A percentile compares a stretch with the other conserved stretches of the same genome.
phyloP scores from a whole-genome alignment of 2,329 filamentous ascomycete species.

The Colletotrichum simmondsii region DNA sequence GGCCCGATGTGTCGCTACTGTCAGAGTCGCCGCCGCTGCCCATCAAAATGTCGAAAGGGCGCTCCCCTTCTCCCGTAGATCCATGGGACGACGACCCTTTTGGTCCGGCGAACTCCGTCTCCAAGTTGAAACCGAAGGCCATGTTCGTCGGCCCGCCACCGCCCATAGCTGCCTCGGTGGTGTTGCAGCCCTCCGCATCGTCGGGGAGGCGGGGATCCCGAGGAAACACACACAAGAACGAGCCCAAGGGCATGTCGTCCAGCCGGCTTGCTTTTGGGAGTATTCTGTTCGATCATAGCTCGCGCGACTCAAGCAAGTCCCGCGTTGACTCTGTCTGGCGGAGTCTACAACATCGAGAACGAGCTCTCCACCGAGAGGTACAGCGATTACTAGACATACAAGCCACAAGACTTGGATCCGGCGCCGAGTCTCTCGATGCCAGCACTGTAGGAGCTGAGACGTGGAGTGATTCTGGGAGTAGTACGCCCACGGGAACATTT shows the following conservation, averaged over 20 bases:
- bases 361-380: constrained; percentile 56
- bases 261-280: constrained; percentile 43
- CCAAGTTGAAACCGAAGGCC: constrained; percentile 43
- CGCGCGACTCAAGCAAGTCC: constrained; percentile 34
- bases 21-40: constrained; percentile 37
- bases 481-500: constrained; percentile 52
- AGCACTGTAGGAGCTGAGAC: constrained; percentile 40
- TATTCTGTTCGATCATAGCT: constrained; percentile 50
- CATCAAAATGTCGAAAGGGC: constrained; percentile 23
- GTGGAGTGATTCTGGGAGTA: constrained; percentile 53
- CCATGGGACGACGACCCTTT: constrained; percentile 24
- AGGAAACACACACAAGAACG: neutral
- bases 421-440: constrained; percentile 39
- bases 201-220: neutral
- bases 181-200: constrained; percentile 41
- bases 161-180: constrained; percentile 58
- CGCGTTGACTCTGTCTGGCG: constrained; percentile 59
- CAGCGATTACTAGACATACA: constrained; percentile 62
- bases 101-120: constrained; percentile 44
- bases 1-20: constrained; percentile 42
- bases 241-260: neutral
- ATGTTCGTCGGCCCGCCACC: constrained; percentile 63
- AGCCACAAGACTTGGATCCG: constrained; percentile 54
- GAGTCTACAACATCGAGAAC: constrained; percentile 57
- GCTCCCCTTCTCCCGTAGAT: constrained; percentile 22